Conservation (phyloP, 805 yeast species). For the Saccharomycopsis microspora region DNA sequence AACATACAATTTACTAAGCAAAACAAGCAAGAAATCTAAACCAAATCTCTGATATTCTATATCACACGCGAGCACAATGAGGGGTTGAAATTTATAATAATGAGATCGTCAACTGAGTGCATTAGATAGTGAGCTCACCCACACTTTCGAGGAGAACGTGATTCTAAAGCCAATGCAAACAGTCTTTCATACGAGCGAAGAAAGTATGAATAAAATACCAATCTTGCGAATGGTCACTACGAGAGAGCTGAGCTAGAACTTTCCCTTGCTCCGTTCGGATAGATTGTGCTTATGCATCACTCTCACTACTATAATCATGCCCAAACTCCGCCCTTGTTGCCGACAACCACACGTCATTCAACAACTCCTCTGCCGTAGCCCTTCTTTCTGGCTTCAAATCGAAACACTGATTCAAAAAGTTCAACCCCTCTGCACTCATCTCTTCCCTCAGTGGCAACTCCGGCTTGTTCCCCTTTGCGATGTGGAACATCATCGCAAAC, state of each 20-base stretch:
- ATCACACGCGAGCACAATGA: too few relatives aligned
- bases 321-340: conserved; percentile 4
- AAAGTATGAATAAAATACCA: not conserved
- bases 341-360: conserved; percentile 72
- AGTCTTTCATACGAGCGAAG: too few relatives aligned
- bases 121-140: too few relatives aligned
- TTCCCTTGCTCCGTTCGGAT: not conserved
- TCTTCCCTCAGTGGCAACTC: conserved; percentile 73
- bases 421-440: conserved; percentile 59
- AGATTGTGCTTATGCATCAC: not conserved
- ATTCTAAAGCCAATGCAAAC: too few relatives aligned
- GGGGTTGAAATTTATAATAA: too few relatives aligned
- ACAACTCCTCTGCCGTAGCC: conserved; percentile 72
- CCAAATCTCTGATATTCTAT: too few relatives aligned
- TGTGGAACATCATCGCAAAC: conserved; percentile 97
- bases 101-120: too few relatives aligned
- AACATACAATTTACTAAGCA: too few relatives aligned
- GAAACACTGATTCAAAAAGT: conserved; percentile 64
- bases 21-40: too few relatives aligned
- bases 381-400: conserved; percentile 75
- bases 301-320: conserved; percentile 3
- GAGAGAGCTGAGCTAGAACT: not conserved
- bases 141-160: too few relatives aligned
- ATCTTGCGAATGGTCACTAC: not conserved
- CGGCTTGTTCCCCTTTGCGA: conserved; percentile 91